Base-by-base conservation (phyloP, 1,284 basidiomycete genomes). In the Trichosporon sp. region DNA sequence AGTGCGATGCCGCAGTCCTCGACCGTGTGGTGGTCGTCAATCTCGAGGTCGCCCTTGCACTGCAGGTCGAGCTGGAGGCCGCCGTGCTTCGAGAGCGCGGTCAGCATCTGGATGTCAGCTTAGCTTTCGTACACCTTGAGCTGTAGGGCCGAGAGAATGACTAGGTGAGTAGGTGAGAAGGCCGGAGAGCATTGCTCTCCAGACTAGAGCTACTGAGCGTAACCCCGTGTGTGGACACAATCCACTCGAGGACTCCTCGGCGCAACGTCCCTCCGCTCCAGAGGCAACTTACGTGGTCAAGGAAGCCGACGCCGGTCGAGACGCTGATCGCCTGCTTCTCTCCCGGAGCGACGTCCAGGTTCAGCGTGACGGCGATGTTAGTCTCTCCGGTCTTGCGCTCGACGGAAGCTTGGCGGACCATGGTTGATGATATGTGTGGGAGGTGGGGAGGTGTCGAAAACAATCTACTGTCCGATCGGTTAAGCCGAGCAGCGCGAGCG, bases 1-100 rank as follows among this genome's bases (percentile, higher is more conserved):
- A 98, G 87, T 3, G 94, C 95, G 72, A 98, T 91, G 11, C 95
- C 94, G 81, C 90, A 92, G 85, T 98, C 96, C 88, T 98, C 95
- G 88, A 96, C 94, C 63, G 96, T 94, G 86, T 99, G 97, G 83
- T 99, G 97, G 85, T 99, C 97, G 85, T 99, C 97, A 74, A 99
- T 98, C 89, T 91, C 93, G 16, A 99, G 87, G 84, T 99, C 97
- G 66, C 97, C 97, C 78, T 92, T 90, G 84, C 95, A 98, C 78
- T 91, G 91, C 84, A 99, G 88, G 12, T 88, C 90, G 69, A 99
- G 87, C 0, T 93, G 95, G 89, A 96, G 92, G 74, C 93, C 93
- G 11, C 92, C 89, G 85, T 98, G 95, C 83, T 97, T 97, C 51
- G 95, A 94, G 4, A 98, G 88, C 1, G 95, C 95, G 76, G 93